Conservation (phyloP, 2,329 filamentous ascomycete genomes). For the Chrysosporium queenslandicum region DNA sequence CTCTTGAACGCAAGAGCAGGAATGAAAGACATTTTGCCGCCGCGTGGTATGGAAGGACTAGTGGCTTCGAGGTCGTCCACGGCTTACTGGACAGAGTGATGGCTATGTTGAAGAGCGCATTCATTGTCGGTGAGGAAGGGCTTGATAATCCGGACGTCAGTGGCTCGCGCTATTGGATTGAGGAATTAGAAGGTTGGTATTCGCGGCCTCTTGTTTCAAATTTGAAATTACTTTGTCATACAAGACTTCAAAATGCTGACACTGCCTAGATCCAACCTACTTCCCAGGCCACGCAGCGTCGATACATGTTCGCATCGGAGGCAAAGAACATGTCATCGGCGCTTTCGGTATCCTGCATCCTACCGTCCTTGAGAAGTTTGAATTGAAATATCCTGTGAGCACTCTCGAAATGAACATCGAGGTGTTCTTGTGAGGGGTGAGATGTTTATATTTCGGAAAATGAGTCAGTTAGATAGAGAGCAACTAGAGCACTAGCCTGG, state of each 20-base stretch:
- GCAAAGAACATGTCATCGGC: conserved; percentile 68
- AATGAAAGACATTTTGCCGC: conserved; percentile 97
- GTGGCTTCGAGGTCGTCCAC: conserved; percentile 91
- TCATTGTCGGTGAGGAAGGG: conserved; percentile 66
- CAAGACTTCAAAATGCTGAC: too few species aligned
- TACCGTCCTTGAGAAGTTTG: conserved; percentile 84
- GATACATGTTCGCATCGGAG: conserved; percentile 64
- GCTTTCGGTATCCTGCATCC: conserved; percentile 92
- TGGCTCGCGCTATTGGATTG: conserved; percentile 78
- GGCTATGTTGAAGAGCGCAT: conserved; percentile 77
- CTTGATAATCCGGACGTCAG: conserved; percentile 49
- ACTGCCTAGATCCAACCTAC: conserved; percentile 62
- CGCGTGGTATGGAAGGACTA: conserved; percentile 86
- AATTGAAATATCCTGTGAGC: conserved; percentile 85
- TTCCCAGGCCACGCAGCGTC: conserved; percentile 82
- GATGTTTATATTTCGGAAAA: background rate
- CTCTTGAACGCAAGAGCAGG: conserved; percentile 70
- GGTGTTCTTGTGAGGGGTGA: conserved; percentile 59
- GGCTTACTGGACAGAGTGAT: conserved; percentile 85
- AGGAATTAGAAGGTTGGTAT: conserved; percentile 65
- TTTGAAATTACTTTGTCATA: background rate
- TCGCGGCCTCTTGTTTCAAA: background rate
- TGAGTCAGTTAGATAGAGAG: background rate
- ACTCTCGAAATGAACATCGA: conserved; percentile 92
- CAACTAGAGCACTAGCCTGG: background rate